Evolutionary conservation across 768 basidiomycete species (phyloP).

Genomic region (Gelatoporia subvermispora): DNA sequence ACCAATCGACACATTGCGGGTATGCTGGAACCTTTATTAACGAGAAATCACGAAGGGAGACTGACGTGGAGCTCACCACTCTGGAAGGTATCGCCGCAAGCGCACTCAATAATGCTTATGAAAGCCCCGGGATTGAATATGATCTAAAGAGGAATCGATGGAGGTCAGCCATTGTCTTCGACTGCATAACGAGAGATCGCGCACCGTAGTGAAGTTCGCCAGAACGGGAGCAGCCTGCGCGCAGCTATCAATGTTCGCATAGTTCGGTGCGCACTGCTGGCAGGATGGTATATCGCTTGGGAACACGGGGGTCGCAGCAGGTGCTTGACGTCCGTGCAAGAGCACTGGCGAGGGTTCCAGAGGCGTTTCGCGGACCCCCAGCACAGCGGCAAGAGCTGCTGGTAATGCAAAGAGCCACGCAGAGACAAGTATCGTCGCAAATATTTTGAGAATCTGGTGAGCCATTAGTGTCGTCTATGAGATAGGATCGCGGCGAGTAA

Average conservation of each 20-base stretch:
- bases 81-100: constrained; percentile 49
- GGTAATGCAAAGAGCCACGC: no score
- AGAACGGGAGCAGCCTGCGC: constrained; percentile 53
- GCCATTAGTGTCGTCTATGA: no score
- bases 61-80: constrained; percentile 12
- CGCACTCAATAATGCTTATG: constrained; percentile 57
- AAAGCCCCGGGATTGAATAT: constrained; percentile 62
- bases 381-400: no score
- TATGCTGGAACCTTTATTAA: constrained; percentile 21
- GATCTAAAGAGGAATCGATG: constrained; percentile 32
- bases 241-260: constrained; percentile 49
- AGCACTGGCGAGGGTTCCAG: no score
- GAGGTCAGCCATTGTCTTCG: neutral
- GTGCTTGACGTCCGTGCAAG: no score
- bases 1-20: constrained; percentile 72
- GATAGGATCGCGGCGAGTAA: no score
- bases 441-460: no score
- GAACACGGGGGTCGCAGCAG: constrained; percentile 34
- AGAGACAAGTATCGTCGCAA: no score
- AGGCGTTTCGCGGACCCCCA: no score
- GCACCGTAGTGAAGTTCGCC: constrained; percentile 50
- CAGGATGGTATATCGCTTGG: constrained; percentile 54
- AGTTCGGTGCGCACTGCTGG: constrained; percentile 50
- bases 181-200: no score
- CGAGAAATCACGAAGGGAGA: no score